Evolutionary conservation across 2,329 filamentous ascomycete genomes (phyloP), one percentile per base, ranked within the genome.

Genomic region (Colletotrichum orchidophilum): DNA sequence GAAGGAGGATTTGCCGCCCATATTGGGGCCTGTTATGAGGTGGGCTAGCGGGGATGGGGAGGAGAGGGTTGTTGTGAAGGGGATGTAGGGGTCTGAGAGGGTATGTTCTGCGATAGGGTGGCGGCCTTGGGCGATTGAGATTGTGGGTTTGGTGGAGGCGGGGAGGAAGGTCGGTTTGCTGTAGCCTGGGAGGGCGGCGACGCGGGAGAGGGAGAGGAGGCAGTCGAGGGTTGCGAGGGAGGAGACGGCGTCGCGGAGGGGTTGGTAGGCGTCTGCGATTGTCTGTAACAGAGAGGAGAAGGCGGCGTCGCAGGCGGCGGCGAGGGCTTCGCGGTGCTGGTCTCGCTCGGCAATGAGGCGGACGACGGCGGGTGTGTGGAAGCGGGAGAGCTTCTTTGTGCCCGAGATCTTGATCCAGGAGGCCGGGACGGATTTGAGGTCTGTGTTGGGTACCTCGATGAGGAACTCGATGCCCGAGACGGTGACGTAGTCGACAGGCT

Each of bases 1-100:
- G 80, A 97, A 99, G 69, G 93, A 96, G n/a, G 94, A 97, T 80
- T 99, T 99, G 67, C 96, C 96, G 77, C 96, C 96, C 96, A 99
- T 99, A 83, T 99, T 99, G 33, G 96, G 96, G 0, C 96, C 96
- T 0, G 96, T 99, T 76, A 99, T 92, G 66, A 98, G 91, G 75
- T 98, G 89, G 2, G 94, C 94, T 6, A 93, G 88, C 0, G 90
- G 88, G 0, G 85, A 79, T 1, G 90, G 87, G 3, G 90, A 88
- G n/a, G 90, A 87, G 57, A 98, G 88, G 2, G 88, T 83, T 12
- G 94, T 93, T 76, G 93, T 90, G 81, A 99, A 99, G 57, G 96
- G 96, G 69, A 99, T 97, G 81, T 98, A 99, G 62, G 90, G 87
- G 75, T 93, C 90, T 4, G 96, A 88, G 6, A 98, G 88, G 12